Conservation (phyloP, 495 filamentous ascomycete genomes). For the Trichoderma parareesei region DNA sequence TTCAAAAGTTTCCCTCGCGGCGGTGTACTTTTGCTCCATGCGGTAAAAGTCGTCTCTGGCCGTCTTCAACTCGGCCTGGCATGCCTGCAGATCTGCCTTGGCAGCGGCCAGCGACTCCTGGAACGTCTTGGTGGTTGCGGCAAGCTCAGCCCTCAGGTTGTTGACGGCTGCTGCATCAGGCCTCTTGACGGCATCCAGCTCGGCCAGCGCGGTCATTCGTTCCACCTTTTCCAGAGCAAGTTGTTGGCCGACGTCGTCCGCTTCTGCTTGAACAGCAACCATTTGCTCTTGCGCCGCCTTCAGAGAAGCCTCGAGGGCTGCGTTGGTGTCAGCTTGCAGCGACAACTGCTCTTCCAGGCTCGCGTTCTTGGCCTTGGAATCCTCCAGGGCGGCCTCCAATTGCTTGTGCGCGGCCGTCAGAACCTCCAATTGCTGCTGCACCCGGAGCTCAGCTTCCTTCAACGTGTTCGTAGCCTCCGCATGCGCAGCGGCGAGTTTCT, state of each 20-base stretch:
- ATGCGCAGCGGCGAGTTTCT: constrained; percentile 38
- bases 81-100: constrained; percentile 16
- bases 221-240: constrained; percentile 48
- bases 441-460: constrained; percentile 25
- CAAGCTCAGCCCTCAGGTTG: constrained; percentile 34
- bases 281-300: constrained; percentile 27
- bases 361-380: constrained; percentile 16
- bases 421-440: constrained; percentile 30
- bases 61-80: constrained; percentile 22
- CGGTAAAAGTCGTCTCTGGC: constrained; percentile 23
- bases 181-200: constrained; percentile 43
- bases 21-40: constrained; percentile 28
- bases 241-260: constrained; percentile 36
- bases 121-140: constrained; percentile 28
- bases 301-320: constrained; percentile 19
- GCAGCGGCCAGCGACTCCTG: constrained; percentile 23
- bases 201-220: constrained; percentile 45
- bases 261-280: constrained; percentile 31
- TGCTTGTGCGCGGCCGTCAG: constrained; percentile 33
- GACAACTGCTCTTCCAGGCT: constrained; percentile 19
- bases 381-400: constrained; percentile 24
- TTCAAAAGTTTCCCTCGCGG: constrained; percentile 29
- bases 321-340: constrained; percentile 18
- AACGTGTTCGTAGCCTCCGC: constrained; percentile 34
- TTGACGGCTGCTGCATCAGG: constrained; percentile 42